These are phyloP conservation scores for Phytophthora europaea DNA, from an alignment of 352 stramenopile genomes.

Conservation along the genomic window DNA sequence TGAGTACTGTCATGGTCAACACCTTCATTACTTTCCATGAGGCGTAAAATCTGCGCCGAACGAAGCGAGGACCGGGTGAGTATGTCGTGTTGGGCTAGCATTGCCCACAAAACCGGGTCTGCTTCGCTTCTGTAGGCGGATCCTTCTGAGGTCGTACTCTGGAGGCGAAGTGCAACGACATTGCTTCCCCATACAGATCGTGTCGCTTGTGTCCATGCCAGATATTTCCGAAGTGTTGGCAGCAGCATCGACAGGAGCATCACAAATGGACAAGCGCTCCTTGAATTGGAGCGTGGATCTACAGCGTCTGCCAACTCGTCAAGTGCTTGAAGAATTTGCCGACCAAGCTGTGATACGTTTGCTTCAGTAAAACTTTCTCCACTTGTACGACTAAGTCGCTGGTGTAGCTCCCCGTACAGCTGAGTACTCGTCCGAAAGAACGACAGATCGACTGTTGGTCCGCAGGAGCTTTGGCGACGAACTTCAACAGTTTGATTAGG, in stretches of 20 bases:
- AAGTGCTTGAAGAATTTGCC: constrained; percentile 41
- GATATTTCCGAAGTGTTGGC: constrained; percentile 64
- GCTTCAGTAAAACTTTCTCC: constrained; percentile 49
- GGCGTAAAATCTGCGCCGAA: constrained; percentile 37
- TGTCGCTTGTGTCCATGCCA: constrained; percentile 56
- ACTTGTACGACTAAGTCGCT: constrained; percentile 16
- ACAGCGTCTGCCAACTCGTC: constrained; percentile 26
- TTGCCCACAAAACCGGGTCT: constrained; percentile 42
- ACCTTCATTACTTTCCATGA: constrained; percentile 65
- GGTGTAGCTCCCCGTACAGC: constrained; percentile 61
- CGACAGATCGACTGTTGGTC: constrained; percentile 20
- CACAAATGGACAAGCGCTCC: constrained; percentile 53
- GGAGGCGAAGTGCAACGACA: constrained; percentile 16
- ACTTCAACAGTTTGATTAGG: not conserved
- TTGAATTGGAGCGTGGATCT: constrained; percentile 21
- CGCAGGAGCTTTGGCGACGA: constrained; percentile 4
- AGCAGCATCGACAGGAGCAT: constrained; percentile 74
- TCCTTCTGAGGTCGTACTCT: constrained; percentile 21
- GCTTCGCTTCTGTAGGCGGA: constrained; percentile 8
- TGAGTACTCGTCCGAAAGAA: constrained; percentile 37
- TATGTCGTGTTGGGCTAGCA: constrained; percentile 62
- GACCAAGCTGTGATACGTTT: constrained; percentile 35
- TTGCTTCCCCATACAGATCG: constrained; percentile 47
- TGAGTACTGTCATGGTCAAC: constrained; percentile 35
- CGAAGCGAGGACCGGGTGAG: constrained; percentile 45